Evolutionary conservation across 2,329 filamentous ascomycete species (phyloP).

Genomic region (Dryadomyces quercus-mongolicae): DNA sequence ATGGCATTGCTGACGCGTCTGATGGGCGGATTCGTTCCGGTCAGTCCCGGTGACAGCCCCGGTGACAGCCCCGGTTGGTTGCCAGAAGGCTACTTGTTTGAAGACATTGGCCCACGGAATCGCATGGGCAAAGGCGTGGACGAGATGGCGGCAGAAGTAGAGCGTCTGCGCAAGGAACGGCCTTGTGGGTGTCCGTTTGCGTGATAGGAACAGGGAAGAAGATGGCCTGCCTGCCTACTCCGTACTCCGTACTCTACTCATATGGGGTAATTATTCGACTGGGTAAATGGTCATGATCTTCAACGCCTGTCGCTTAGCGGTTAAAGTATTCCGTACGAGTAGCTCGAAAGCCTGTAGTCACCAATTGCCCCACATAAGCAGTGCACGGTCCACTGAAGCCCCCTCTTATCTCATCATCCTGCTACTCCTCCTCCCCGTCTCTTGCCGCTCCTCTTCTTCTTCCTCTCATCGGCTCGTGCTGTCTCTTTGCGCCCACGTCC

Average conservation of each 20-base stretch:
- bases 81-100: slow-evolving; percentile 39
- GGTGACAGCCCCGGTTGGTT: slow-evolving; percentile 29
- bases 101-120: slow-evolving; percentile 49
- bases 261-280: neutral
- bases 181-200: slow-evolving; percentile 35
- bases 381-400: neutral
- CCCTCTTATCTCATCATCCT: too few relatives aligned
- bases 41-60: slow-evolving; percentile 18
- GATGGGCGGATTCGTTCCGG: slow-evolving; percentile 31
- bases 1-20: slow-evolving; percentile 33
- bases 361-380: neutral
- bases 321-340: too few relatives aligned
- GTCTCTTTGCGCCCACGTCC: too few relatives aligned
- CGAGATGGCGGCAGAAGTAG: slow-evolving; percentile 28
- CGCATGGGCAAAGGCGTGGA: slow-evolving; percentile 40
- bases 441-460: neutral
- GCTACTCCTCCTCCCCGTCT: neutral
- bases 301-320: too few relatives aligned
- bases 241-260: too few relatives aligned
- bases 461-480: too few relatives aligned
- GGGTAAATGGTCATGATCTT: neutral
- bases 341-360: too few relatives aligned
- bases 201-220: neutral
- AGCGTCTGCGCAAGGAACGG: slow-evolving; percentile 22
- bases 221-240: too few relatives aligned